Conservation (phyloP, 2,329 filamentous ascomycete species). For the Whalleya microplaca region DNA sequence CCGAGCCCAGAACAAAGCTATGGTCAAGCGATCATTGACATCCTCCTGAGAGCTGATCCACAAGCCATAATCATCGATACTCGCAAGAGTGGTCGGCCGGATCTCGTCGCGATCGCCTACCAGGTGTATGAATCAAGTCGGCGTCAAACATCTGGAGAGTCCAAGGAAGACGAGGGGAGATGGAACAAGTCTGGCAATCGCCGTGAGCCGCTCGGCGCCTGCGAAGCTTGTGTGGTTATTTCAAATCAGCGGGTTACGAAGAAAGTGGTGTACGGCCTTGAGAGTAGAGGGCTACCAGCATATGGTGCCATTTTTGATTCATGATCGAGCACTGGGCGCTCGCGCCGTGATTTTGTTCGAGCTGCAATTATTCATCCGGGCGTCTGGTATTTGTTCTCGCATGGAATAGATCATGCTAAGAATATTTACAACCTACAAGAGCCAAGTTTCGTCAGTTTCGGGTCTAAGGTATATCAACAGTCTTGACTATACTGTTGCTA, state of each 20-base stretch:
- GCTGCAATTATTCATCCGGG: no score
- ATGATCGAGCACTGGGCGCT: no score
- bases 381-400: no score
- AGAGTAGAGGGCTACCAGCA: conserved; percentile 38
- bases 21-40: conserved; percentile 34
- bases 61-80: conserved; percentile 41
- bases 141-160: conserved; percentile 2
- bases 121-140: no score
- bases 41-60: conserved; percentile 34
- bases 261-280: conserved; percentile 37
- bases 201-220: neutral
- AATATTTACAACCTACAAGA: no score
- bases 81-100: conserved; percentile 32
- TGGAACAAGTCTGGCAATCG: no score
- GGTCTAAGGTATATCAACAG: no score
- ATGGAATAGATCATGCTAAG: no score
- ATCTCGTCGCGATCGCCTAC: conserved; percentile 35
- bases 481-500: no score
- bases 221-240: conserved; percentile 41
- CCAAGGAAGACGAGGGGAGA: conserved; percentile 30
- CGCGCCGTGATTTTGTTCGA: no score
- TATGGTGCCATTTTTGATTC: conserved; percentile 43
- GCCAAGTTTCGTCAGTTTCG: no score
- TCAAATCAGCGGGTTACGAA: conserved; percentile 39
- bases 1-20: conserved; percentile 39